A percentile compares a stretch with the other conserved stretches of the same genome.
These are phyloP conservation scores for Coniella lustricola DNA, from an alignment of 2,329 filamentous ascomycete species.

Conservation along the genomic window DNA sequence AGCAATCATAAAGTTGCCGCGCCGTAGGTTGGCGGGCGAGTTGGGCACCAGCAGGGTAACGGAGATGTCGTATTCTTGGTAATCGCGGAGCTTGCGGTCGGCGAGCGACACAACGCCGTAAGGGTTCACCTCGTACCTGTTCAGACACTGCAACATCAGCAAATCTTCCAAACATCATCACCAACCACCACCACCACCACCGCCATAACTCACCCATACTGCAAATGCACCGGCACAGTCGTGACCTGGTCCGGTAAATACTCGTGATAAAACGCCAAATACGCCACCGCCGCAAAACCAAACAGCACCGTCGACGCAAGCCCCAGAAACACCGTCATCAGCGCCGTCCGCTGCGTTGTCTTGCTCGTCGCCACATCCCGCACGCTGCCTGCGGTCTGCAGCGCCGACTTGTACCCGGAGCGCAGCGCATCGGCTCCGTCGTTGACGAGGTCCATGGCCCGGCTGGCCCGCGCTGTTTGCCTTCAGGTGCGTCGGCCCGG, in stretches of 20 bases:
- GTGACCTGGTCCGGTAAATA: constrained; percentile 50
- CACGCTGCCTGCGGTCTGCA: constrained; percentile 24
- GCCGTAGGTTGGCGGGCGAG: constrained; percentile 65
- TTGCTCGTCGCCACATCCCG: constrained; percentile 40
- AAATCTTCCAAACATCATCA: too few relatives aligned
- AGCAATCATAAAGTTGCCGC: constrained; percentile 93
- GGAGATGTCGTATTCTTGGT: constrained; percentile 79
- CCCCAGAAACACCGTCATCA: constrained; percentile 40
- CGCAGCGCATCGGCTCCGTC: not conserved
- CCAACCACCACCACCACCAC: not conserved
- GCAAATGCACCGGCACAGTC: constrained; percentile 45
- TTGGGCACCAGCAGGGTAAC: constrained; percentile 71
- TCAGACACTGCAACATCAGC: constrained; percentile 1
- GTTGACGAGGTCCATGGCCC: constrained; percentile 9
- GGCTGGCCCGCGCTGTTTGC: too few relatives aligned
- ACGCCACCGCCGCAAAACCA: constrained; percentile 40
- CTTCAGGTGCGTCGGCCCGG: too few relatives aligned
- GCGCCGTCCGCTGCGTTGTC: constrained; percentile 40
- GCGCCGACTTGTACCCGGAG: not conserved
- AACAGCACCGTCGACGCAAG: constrained; percentile 38
- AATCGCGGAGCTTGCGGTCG: constrained; percentile 50
- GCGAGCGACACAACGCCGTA: constrained; percentile 43
- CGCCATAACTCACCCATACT: constrained; percentile 54
- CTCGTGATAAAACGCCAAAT: constrained; percentile 47
- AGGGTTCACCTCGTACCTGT: constrained; percentile 43